Conservation (phyloP, 192 early-diverging fungal species). For the Oehlia diaphana region DNA sequence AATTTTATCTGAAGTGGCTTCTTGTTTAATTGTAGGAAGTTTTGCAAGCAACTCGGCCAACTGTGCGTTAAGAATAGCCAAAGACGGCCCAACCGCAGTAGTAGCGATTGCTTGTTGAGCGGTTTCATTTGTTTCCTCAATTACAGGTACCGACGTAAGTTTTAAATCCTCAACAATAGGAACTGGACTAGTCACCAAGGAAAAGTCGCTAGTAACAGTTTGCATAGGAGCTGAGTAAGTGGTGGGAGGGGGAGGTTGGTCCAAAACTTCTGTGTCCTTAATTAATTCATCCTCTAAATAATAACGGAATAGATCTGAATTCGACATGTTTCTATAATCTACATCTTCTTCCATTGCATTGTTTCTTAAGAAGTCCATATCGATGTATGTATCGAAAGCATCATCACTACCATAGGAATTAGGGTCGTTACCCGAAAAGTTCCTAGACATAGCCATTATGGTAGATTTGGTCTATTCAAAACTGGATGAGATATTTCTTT, state of each 20-base stretch:
- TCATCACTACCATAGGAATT: slow-evolving; percentile 10
- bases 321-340: slow-evolving; percentile 16
- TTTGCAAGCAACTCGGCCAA: slow-evolving; percentile 30
- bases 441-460: background rate
- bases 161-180: background rate
- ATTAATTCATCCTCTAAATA: slow-evolving; percentile 24
- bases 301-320: slow-evolving; percentile 26
- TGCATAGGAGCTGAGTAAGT: slow-evolving; percentile 4
- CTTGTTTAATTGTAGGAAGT: slow-evolving; percentile 29
- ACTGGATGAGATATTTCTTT: too few relatives aligned
- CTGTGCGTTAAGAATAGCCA: slow-evolving; percentile 26
- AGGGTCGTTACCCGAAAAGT: background rate
- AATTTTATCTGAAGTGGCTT: background rate
- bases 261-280: background rate
- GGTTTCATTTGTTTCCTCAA: background rate
- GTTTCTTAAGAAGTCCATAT: slow-evolving; percentile 24
- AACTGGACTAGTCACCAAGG: slow-evolving; percentile 1
- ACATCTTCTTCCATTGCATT: slow-evolving; percentile 26
- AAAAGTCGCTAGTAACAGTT: slow-evolving; percentile 6
- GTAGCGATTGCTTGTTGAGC: background rate
- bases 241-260: background rate
- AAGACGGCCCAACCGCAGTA: slow-evolving; percentile 18
- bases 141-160: background rate
- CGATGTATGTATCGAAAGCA: slow-evolving; percentile 16
- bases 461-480: too few relatives aligned